Base-by-base conservation (phyloP, 106 monocot genomes). In the Narthecium ossifragum region DNA sequence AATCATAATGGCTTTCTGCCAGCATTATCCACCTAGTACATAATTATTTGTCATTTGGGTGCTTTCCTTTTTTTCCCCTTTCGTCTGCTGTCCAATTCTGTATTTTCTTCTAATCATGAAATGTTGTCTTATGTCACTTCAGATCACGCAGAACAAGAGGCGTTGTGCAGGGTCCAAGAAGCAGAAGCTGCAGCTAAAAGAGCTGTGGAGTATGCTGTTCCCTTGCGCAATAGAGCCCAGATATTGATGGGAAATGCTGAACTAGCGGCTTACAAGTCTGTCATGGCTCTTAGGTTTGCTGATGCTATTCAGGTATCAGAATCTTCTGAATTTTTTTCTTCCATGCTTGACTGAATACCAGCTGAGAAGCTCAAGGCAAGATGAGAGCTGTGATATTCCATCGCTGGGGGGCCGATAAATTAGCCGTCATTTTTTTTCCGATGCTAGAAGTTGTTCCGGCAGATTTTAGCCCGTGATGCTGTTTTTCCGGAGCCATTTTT, bases 191-290 rank as follows among this genome's bases (percentile, higher is more conserved):
- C 37, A 30, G 72, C 72, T 3, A 56, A 31, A 3, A 67, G 21
- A 78, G 62, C 72, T 36, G 47, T 51, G 11, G 65, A 58, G 8
- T n/a, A 27, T 53, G 78, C 78, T 8, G 57, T 63, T 21, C 34
- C 21, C 17, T 36, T 45, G 22, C 72, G 78, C 11, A 36, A 41
- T 7, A 53, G 62, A 36, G 72, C 66, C 27, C 78, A 78, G 62
- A 25, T 53, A 33, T 26, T 72, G 34, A 78, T 78, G 78, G 26
- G 6, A 11, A 78, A 78, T 26, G 72, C 78, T 34, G 78, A 78
- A 24, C 37, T 72, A 25, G 62, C 68, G 15, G 36, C 62, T 15
- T 78, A 72, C 57, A 72, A 63, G 72, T 62, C 78, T 33, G 38
- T 62, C n/a, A 63, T 78, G 78, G 72, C 78, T 37, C 29, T 68